phyloP scores from a whole-genome alignment of 352 stramenopile genomes.

The Phytophthora hybrid region DNA sequence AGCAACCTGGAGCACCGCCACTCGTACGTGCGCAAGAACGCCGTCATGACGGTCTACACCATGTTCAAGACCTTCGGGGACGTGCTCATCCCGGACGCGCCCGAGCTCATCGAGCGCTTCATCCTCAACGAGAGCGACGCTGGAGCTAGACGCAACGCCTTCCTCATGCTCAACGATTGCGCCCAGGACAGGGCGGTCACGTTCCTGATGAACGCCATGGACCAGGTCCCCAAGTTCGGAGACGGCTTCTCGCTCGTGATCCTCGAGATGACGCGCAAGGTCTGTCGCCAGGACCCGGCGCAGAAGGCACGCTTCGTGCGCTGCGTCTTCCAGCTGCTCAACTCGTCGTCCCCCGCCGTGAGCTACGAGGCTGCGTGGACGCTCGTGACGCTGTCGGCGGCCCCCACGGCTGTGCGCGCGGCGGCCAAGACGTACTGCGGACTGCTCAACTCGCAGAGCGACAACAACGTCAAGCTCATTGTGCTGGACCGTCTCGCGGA shows the following conservation, averaged over 20 bases:
- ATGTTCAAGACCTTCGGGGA: slow-evolving; percentile 97
- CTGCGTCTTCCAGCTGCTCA: slow-evolving; percentile 98
- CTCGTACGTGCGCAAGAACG: slow-evolving; percentile 99
- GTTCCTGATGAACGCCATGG: slow-evolving; percentile 98
- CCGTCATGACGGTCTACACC: slow-evolving; percentile 97
- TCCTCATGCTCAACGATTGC: slow-evolving; percentile 99
- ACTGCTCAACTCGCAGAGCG: slow-evolving; percentile 98
- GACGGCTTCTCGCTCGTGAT: slow-evolving; percentile 99
- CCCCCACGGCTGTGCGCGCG: slow-evolving; percentile 97
- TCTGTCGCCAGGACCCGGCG: slow-evolving; percentile 97
- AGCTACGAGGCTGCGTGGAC: slow-evolving; percentile 99
- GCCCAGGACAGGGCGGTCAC: slow-evolving; percentile 97
- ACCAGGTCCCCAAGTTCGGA: slow-evolving; percentile 95
- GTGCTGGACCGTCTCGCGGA: slow-evolving; percentile 97
- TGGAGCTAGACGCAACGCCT: slow-evolving; percentile 96
- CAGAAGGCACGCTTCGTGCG: slow-evolving; percentile 99
- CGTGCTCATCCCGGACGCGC: slow-evolving; percentile 96
- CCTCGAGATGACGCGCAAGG: slow-evolving; percentile 98
- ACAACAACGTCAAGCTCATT: slow-evolving; percentile 99
- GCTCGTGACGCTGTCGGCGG: slow-evolving; percentile 98
- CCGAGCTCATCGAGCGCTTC: slow-evolving; percentile 97
- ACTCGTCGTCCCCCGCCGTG: slow-evolving; percentile 90
- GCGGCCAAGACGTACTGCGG: slow-evolving; percentile 97
- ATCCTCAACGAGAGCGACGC: slow-evolving; percentile 96
- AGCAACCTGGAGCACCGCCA: slow-evolving; percentile 98